Evolutionary conservation across 441 rosid genomes (phyloP).

Genomic region (Adansonia rubrostipa): DNA sequence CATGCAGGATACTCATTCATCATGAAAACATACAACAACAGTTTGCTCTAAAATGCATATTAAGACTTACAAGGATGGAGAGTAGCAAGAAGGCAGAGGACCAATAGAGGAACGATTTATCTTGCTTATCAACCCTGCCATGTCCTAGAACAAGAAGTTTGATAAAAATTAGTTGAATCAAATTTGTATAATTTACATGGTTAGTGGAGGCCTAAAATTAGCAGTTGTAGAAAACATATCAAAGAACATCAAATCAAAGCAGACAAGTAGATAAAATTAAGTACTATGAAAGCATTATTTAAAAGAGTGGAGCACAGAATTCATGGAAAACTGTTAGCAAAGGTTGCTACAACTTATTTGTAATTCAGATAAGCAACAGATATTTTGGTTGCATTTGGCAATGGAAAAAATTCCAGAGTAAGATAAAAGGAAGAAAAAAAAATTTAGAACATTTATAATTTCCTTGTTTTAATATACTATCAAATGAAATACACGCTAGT

Average conservation of each 20-base stretch:
- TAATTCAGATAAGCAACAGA: neutral
- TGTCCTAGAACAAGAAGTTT: slow-evolving; percentile 62
- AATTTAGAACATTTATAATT: neutral
- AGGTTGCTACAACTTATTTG: slow-evolving; percentile 5
- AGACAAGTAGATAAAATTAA: neutral
- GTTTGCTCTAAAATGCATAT: slow-evolving; percentile 17
- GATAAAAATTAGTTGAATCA: slow-evolving; percentile 24
- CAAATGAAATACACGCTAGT: neutral
- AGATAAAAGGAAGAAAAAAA: neutral
- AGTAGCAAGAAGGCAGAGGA: slow-evolving; percentile 85
- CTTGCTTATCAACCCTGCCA: slow-evolving; percentile 98
- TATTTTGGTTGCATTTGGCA: neutral
- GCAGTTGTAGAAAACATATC: neutral
- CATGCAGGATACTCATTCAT: neutral
- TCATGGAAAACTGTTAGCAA: neutral
- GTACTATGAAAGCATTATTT: slow-evolving; percentile 1
- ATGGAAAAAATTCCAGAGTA: neutral
- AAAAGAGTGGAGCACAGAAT: neutral
- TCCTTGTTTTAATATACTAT: neutral
- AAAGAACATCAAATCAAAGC: neutral
- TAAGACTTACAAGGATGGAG: slow-evolving; percentile 82
- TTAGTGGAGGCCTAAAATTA: neutral
- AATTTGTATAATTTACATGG: slow-evolving; percentile 2
- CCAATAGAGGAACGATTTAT: slow-evolving; percentile 96
- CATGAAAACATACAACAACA: slow-evolving; percentile 30